Base-by-base conservation (phyloP, 2,329 filamentous ascomycete species). In the Reticulascus tulasneorum region DNA sequence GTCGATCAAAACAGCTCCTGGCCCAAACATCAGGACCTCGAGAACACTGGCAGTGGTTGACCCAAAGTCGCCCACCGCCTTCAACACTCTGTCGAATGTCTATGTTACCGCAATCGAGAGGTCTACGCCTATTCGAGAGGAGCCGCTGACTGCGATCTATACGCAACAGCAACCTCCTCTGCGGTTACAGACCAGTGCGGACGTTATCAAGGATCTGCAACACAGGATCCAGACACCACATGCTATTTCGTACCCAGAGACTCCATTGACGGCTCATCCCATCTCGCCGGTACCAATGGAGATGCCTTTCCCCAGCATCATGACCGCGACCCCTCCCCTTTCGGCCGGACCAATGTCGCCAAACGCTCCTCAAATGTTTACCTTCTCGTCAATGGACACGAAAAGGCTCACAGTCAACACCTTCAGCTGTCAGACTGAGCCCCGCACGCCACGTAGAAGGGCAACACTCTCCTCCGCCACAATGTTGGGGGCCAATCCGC, bases 1-100 rank as follows among this genome's bases (percentile, higher is more conserved):
- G 47, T 69, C 75, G 51, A 77, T 68, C 49, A 73, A 72, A 49
- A 61, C 71, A 17, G 54, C 63, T 20, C 53, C 57, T 37, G 58
- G 56, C 22, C 52, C 65, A 4, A 50, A 48, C 25, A 53, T 60
- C 35, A 65, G 59, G 35, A 55, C 65, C 12, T 62, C 65, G 19
- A 67, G 65, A 42, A 64, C 62, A 6, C 52, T 73, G 27, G 57
- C 65, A 16, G 63, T 66, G 33, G 58, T 74, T 24, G 71, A 81
- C 47, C 71, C 75, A 20, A 72, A 66, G 39, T 79, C 78, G 21
- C 75, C 77, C 4, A 82, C 79, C 2, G 65, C 76, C 16, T 80
- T 81, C 61, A 82, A 82, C 58, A 82, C 79, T 3, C 67, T 82
- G 24, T 79, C 77, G 35, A 82, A 82, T 57, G 73, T 77, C 42